A percentile compares a stretch with the other conserved stretches of the same genome.
phyloP scores from a whole-genome alignment of 169 alveolate genomes.

The Cyclospora cayetanensis region DNA sequence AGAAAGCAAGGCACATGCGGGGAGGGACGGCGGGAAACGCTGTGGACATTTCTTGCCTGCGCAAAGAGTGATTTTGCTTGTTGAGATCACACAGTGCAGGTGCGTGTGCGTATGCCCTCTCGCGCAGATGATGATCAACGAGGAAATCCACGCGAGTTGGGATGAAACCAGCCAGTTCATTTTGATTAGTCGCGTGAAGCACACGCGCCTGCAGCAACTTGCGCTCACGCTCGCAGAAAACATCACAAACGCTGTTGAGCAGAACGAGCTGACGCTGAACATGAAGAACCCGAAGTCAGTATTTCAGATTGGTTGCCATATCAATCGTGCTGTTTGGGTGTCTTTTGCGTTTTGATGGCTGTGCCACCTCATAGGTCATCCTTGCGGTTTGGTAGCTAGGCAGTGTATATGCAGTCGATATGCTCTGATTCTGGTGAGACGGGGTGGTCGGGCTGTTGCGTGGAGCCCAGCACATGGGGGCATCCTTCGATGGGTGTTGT shows the following conservation, averaged over 20 bases:
- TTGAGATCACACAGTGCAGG: not conserved
- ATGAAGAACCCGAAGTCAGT: constrained; percentile 88
- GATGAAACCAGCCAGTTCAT: constrained; percentile 90
- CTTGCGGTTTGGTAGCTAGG: too few relatives aligned
- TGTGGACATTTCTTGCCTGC: too few relatives aligned
- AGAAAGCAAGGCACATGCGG: too few relatives aligned
- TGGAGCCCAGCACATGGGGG: too few relatives aligned
- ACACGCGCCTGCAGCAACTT: constrained; percentile 88
- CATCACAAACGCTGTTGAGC: constrained; percentile 87
- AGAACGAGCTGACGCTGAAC: constrained; percentile 86
- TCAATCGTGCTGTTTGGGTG: not conserved
- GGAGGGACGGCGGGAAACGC: too few relatives aligned
- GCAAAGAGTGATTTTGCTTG: too few relatives aligned
- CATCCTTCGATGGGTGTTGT: too few relatives aligned
- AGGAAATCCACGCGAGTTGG: constrained; percentile 92
- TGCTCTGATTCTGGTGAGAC: too few relatives aligned
- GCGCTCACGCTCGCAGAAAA: constrained; percentile 86
- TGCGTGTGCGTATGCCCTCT: not conserved
- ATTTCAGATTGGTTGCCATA: not conserved
- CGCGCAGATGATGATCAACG: constrained; percentile 86
- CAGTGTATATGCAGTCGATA: too few relatives aligned
- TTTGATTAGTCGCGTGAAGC: constrained; percentile 89
- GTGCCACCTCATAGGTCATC: too few relatives aligned
- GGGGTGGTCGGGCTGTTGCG: too few relatives aligned
- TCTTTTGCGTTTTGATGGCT: not conserved